Conservation (phyloP, 495 filamentous ascomycete species). For the Podospora fimiseda region DNA sequence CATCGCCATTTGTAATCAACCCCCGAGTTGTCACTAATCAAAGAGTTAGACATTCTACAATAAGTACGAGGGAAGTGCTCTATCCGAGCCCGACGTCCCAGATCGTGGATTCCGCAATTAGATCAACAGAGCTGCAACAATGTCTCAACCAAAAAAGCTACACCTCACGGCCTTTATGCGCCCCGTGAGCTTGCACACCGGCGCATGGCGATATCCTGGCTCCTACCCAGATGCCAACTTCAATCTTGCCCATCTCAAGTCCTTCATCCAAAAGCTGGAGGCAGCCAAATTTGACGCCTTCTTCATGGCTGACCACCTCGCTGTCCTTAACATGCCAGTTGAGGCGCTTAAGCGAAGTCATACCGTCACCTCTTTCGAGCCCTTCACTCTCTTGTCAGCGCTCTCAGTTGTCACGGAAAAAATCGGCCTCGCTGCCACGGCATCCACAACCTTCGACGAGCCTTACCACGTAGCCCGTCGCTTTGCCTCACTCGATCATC, state of each 20-base stretch:
- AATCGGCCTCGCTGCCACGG: conserved; percentile 47
- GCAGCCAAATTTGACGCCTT: conserved; percentile 56
- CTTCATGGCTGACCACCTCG: conserved; percentile 57
- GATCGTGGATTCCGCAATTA: background rate
- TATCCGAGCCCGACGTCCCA: background rate
- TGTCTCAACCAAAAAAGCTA: conserved; percentile 26
- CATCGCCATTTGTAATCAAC: conserved; percentile 4
- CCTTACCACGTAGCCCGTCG: conserved; percentile 53
- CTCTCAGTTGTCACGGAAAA: conserved; percentile 46
- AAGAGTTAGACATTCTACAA: background rate
- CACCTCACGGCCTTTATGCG: conserved; percentile 57
- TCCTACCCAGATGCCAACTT: conserved; percentile 54
- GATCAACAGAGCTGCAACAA: background rate
- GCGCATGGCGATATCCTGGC: conserved; percentile 53
- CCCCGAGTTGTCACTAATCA: background rate
- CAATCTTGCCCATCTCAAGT: conserved; percentile 48
- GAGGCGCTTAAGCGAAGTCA: conserved; percentile 53
- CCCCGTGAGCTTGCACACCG: conserved; percentile 50
- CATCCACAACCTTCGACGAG: conserved; percentile 48
- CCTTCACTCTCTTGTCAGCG: conserved; percentile 43
- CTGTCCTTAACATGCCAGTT: conserved; percentile 52
- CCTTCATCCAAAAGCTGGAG: conserved; percentile 51
- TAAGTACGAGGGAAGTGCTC: too few species aligned
- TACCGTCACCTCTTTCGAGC: conserved; percentile 50
- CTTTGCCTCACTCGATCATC: conserved; percentile 55